Evolutionary conservation across 2,329 filamentous ascomycete genomes (phyloP).

Genomic region (Curvularia spicifera): DNA sequence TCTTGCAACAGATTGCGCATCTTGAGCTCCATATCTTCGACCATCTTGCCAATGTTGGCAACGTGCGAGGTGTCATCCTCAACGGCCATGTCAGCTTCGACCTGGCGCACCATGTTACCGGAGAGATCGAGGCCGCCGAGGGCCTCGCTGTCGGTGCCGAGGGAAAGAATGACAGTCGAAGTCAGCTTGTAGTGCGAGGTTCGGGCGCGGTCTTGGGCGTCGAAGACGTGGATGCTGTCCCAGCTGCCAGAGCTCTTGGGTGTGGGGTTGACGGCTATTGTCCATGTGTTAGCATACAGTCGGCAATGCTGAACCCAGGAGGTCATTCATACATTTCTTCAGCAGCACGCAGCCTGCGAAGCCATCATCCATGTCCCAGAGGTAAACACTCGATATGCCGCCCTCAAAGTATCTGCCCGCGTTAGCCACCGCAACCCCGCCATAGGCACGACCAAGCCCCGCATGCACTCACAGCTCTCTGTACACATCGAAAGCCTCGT

Average conservation of each 20-base stretch:
- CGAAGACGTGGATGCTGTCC: slow-evolving; percentile 99
- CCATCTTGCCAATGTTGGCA: slow-evolving; percentile 86
- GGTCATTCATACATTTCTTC: slow-evolving; percentile 76
- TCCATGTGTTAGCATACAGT: slow-evolving; percentile 21
- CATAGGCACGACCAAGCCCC: not conserved
- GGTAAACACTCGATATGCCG: slow-evolving; percentile 93
- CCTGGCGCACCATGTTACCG: slow-evolving; percentile 97
- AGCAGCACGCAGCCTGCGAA: slow-evolving; percentile 95
- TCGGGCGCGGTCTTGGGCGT: slow-evolving; percentile 89
- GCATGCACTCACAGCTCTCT: slow-evolving; percentile 71
- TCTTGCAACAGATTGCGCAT: slow-evolving; percentile 98
- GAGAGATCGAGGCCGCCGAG: slow-evolving; percentile 90
- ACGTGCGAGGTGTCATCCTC: slow-evolving; percentile 93
- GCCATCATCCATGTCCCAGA: slow-evolving; percentile 97
- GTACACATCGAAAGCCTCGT: slow-evolving; percentile 97
- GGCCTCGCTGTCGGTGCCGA: slow-evolving; percentile 70
- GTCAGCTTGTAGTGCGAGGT: slow-evolving; percentile 97
- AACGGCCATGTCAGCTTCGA: slow-evolving; percentile 88
- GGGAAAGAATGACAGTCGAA: slow-evolving; percentile 90
- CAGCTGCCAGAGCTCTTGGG: slow-evolving; percentile 78
- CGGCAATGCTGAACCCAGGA: not conserved
- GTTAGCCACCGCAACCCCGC: slow-evolving; percentile 27
- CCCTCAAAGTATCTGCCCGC: slow-evolving; percentile 81
- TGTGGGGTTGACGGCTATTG: slow-evolving; percentile 68
- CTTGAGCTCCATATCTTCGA: slow-evolving; percentile 99